Conservation (phyloP, 2,329 filamentous ascomycete species). For the Penicillium sp. region DNA sequence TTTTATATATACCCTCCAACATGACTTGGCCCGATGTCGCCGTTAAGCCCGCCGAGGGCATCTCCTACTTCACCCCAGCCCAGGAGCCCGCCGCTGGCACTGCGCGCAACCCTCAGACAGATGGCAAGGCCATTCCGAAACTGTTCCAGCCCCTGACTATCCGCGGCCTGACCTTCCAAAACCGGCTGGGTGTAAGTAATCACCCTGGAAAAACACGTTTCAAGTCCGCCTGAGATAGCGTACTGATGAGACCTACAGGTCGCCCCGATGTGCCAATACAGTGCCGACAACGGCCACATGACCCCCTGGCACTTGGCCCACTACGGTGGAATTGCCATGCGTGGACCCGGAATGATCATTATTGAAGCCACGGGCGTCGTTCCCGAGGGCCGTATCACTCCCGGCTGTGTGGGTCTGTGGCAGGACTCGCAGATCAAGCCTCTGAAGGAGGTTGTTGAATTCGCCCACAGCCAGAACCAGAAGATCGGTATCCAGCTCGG, state of each 20-base stretch:
- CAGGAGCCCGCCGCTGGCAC: conserved; percentile 41
- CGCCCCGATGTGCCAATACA: conserved; percentile 65
- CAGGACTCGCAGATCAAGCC: conserved; percentile 77
- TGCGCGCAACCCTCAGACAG: conserved; percentile 43
- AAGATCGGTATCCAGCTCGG: conserved; percentile 78
- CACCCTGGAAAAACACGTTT: neutral
- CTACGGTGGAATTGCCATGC: conserved; percentile 73
- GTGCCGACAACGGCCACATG: conserved; percentile 68
- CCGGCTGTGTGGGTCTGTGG: conserved; percentile 66
- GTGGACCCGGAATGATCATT: conserved; percentile 74
- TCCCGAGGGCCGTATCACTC: conserved; percentile 78
- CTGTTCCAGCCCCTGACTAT: conserved; percentile 61
- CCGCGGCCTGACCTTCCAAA: conserved; percentile 62
- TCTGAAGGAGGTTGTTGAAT: conserved; percentile 69
- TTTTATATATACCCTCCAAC: neutral
- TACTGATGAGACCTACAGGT: conserved; percentile 15
- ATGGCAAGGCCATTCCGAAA: conserved; percentile 50
- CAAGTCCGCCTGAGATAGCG: conserved; percentile 3
- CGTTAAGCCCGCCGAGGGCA: conserved; percentile 37
- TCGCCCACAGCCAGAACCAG: conserved; percentile 75
- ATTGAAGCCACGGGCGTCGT: conserved; percentile 78
- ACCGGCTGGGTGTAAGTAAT: conserved; percentile 58
- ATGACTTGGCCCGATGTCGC: conserved; percentile 35
- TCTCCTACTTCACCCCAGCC: conserved; percentile 45
- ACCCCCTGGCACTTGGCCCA: conserved; percentile 83